Conservation (phyloP, 192 early-diverging fungal species). For the Mortierella alpina region DNA sequence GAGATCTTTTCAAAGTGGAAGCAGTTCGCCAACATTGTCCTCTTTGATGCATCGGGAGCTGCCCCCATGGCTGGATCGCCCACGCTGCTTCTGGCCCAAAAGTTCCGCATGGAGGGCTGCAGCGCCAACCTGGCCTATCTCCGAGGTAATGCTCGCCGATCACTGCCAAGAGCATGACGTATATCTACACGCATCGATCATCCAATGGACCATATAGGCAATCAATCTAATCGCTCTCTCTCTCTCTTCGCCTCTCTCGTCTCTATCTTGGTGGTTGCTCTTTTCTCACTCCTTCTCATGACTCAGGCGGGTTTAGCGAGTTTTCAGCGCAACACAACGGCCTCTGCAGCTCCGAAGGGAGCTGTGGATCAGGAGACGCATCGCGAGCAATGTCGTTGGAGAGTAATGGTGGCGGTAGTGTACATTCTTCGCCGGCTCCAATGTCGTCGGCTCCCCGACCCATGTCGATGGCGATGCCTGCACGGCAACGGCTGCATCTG, state of each 20-base stretch:
- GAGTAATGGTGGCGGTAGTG: background rate
- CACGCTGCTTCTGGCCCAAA: conserved; percentile 66
- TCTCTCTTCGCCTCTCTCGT: background rate
- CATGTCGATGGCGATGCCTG: conserved; percentile 14
- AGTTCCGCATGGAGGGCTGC: conserved; percentile 67
- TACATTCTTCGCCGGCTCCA: background rate
- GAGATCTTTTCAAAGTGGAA: conserved; percentile 65
- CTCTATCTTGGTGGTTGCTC: background rate
- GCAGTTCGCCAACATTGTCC: conserved; percentile 66
- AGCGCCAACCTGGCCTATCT: conserved; percentile 58
- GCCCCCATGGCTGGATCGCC: conserved; percentile 60
- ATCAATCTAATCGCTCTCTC: background rate
- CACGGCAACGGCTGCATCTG: conserved; percentile 41
- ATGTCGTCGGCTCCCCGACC: conserved; percentile 2
- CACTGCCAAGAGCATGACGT: background rate
- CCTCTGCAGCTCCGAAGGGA: conserved; percentile 42
- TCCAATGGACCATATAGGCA: background rate
- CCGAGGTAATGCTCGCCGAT: conserved; percentile 46
- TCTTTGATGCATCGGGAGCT: conserved; percentile 74
- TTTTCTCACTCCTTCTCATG: background rate
- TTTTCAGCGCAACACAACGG: conserved; percentile 38
- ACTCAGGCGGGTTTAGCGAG: conserved; percentile 61
- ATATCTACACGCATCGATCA: background rate
- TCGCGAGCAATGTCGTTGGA: conserved; percentile 16
- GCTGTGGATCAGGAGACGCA: background rate